Evolutionary conservation across 1,284 basidiomycete genomes (phyloP), one percentile per base, ranked within the genome.

Genomic region (Singerocomus inundabilis): DNA sequence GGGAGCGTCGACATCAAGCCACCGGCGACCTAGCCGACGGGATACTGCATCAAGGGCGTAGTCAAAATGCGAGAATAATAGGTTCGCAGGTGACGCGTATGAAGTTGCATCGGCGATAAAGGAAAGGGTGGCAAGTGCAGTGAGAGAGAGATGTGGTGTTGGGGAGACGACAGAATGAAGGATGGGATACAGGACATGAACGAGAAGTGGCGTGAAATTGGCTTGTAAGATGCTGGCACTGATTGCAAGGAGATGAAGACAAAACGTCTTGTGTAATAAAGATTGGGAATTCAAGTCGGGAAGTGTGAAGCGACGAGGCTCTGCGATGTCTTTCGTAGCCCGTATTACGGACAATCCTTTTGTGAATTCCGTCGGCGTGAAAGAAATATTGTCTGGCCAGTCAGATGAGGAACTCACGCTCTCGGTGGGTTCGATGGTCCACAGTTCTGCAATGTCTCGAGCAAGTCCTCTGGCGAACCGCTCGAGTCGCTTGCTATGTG

Each of bases 21-120:
- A 84, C 45, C 85, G 73, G 29, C 84, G 81, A 11, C 82, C 85
- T 15, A 97, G 77, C 26, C 87, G 81, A 31, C 90, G 85, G 1
- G 90, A 91, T 9, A 94, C 85, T 11, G 87, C 81, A 59, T 96
- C 93, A 51, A 98, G 80, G 8, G 92, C 87, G 62, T 98, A 97
- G 71, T 98, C 94, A 57, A 95, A 94, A 67, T 97, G 95, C 25
- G 93, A 87, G 28, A 97, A 77, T 5, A 98, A 74, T 29, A 97
- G 75, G 62, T 93, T 93, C 30, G 84, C 81, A 0, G 91, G 80
- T 2, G 88, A 87, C 7, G 92, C 91, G 59, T 93, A 94, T 2
- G 88, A 91, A 2, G 84, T 81, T 49, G 81, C 74, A 21, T 77
- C 72, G 3, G 91, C 78, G 37, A 95, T 79, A 53, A 79, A 83